Base-by-base conservation (phyloP, 805 yeast species). In the Lipomyces yamadae region DNA sequence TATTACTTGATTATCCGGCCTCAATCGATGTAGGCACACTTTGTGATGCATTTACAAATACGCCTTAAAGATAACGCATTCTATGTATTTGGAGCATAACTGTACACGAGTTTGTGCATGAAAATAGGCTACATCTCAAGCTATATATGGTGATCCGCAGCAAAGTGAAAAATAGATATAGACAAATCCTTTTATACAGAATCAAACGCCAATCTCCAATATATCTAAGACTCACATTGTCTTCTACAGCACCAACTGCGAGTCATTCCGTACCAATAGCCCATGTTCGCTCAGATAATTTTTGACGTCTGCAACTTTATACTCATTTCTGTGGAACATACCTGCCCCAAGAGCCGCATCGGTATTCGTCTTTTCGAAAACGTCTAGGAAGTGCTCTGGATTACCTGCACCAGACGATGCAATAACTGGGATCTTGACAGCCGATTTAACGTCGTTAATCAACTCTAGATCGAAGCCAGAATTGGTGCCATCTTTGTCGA, bases 321-420 rank as follows among this genome's bases (percentile, higher is more conserved):
- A 95, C 74, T 94, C 98, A 30, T 91, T 93, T 76, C 99, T 84
- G 81, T 95, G 99, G 82, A 95, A 95, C 88, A 95, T 89, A 56
- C 99, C 99, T 3, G 99, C 99, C 50, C 99, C 99, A 53, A 95
- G 83, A 18, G 99, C 98, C 55, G 99, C 99, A 79, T 95, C 99
- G 0, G 95, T 89, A 4, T 84, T 82, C 15, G 98, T 92, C 56
- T 88, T 82, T 57, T 81, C 82, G 75, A 95, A 95, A 1, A 91
- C 99, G 70, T 95, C 92, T 70, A 86, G 86, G 76, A 95, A 95
- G 79, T 95, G 98, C 60, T 82, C 84, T 1, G 99, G 99, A 30
- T 81, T 85, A 61, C 99, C 99, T 4, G 99, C 99, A 63, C 99
- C 99, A 69, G 96, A 89, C 5, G 98, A 92, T 0, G 99, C 98